Conservation (phyloP, 176 grass and related monocot species). For the Poa annua region DNA sequence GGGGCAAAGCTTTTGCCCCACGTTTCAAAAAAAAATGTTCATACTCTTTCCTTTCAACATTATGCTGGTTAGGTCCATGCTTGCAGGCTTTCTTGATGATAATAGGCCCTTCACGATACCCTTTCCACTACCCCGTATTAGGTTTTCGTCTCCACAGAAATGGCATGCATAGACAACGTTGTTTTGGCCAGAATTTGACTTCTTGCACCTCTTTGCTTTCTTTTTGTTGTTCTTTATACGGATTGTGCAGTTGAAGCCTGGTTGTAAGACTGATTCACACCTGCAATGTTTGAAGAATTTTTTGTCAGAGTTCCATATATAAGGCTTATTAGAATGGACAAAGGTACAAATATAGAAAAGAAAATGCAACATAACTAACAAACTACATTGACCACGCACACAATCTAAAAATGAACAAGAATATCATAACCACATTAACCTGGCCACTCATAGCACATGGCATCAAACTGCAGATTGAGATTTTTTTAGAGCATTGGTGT, state of each 20-base stretch:
- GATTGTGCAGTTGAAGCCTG: conserved; percentile 76
- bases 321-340: background rate
- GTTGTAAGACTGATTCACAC: conserved; percentile 79
- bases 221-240: conserved; percentile 65
- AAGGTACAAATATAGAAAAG: background rate
- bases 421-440: conserved; percentile 1
- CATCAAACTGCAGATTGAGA: background rate
- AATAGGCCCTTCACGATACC: conserved; percentile 58
- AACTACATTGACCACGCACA: background rate
- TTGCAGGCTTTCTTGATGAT: conserved; percentile 43
- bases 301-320: background rate
- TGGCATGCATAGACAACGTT: conserved; percentile 63
- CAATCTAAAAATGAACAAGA: conserved; percentile 23
- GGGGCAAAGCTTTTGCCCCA: too few species aligned
- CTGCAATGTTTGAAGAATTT: conserved; percentile 54
- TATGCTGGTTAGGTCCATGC: conserved; percentile 21
- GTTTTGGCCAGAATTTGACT: conserved; percentile 57
- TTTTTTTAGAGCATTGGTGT: background rate
- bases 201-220: conserved; percentile 50
- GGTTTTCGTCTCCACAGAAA: conserved; percentile 70
- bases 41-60: too few species aligned
- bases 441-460: background rate
- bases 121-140: conserved; percentile 67
- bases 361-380: background rate
- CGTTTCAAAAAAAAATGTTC: too few species aligned